Evolutionary conservation across 2,329 filamentous ascomycete species (phyloP), one percentile per base, ranked within the genome.

Genomic region (Botrytis elliptica): DNA sequence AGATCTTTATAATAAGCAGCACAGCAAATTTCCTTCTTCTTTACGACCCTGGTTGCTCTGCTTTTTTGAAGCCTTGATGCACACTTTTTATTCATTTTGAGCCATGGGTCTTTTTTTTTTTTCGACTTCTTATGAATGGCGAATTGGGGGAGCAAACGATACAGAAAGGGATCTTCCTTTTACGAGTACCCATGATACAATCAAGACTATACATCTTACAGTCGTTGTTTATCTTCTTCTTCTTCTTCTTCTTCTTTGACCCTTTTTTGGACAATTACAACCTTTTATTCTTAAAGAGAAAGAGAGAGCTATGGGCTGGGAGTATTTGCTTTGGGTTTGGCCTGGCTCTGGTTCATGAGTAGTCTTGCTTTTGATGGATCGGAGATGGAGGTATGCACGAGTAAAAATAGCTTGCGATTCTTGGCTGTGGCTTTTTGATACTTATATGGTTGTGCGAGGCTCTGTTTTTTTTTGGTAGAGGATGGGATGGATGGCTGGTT

Each of bases 101-200:
- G 70, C 62, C 44, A 67, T 49, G 62, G 70, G 70, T 36, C 20
- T 70, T 59, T 40, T 66, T 59, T 40, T 66, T 46, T 60, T 59
- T 42, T 59, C 29, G n/a, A 29, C 57, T 55, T 59, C 46, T 65
- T 38, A 44, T 44, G 22, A 36, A 67, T 42, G 70, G 70, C 62
- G 70, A 60, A 70, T 36, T 63, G 33, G 64, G 38, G 62, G 49
- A 46, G 49, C 64, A n/a, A 18, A 57, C 38, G 22, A 66, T 33
- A n/a, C 46, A 67, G n/a, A 52, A 36, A 40, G 36, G 46, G 49
- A 33, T 22, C 22, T 59, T 72, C 18, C 60, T 67, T 72, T 66
- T 16, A 72, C 52, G 70, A 67, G 62, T 59, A 72, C 62, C 62
- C 70, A 72, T 59, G 62, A 71, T 52, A 40, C 25, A 71, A 40